Evolutionary conservation across 2,329 filamentous ascomycete species (phyloP).

Genomic region (Sordariomycetes sp.): DNA sequence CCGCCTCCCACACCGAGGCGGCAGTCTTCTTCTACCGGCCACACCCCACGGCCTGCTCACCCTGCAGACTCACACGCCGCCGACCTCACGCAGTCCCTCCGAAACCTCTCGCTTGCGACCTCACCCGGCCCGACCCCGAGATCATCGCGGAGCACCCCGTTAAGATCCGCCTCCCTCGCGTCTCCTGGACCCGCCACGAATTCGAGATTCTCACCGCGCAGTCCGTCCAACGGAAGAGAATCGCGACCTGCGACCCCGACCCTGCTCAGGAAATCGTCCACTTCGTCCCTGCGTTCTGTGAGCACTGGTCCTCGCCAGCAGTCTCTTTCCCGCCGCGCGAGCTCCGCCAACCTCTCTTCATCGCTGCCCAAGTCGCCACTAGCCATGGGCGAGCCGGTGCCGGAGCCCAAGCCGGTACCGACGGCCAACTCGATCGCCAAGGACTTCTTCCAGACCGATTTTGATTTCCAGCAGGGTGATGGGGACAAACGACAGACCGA

Average conservation of each 20-base stretch:
- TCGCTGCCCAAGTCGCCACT: constrained; percentile 28
- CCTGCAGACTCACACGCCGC: not conserved
- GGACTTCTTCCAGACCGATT: constrained; percentile 59
- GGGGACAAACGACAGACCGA: constrained; percentile 34
- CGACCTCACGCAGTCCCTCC: constrained; percentile 3
- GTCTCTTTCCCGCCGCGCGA: constrained; percentile 35
- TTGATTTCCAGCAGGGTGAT: constrained; percentile 48
- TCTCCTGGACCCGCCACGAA: constrained; percentile 26
- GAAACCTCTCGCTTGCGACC: constrained; percentile 2
- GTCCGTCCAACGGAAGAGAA: constrained; percentile 26
- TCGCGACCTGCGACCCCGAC: constrained; percentile 38
- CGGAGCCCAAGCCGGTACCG: constrained; percentile 24
- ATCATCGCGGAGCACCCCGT: not conserved
- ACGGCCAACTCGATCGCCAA: constrained; percentile 50
- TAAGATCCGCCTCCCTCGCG: constrained; percentile 14
- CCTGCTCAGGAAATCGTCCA: constrained; percentile 44
- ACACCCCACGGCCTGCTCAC: not conserved
- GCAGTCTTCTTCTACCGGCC: not conserved
- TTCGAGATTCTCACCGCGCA: constrained; percentile 27
- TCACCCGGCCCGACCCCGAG: not conserved
- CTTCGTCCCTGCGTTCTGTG: constrained; percentile 43
- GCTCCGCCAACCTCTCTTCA: constrained; percentile 32
- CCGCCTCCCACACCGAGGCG: constrained; percentile 7
- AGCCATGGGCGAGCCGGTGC: constrained; percentile 12
- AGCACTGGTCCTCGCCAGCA: constrained; percentile 23